These are phyloP conservation scores for Plectosphaerella sp. DNA, from an alignment of 2,329 filamentous ascomycete genomes.

Conservation along the genomic window DNA sequence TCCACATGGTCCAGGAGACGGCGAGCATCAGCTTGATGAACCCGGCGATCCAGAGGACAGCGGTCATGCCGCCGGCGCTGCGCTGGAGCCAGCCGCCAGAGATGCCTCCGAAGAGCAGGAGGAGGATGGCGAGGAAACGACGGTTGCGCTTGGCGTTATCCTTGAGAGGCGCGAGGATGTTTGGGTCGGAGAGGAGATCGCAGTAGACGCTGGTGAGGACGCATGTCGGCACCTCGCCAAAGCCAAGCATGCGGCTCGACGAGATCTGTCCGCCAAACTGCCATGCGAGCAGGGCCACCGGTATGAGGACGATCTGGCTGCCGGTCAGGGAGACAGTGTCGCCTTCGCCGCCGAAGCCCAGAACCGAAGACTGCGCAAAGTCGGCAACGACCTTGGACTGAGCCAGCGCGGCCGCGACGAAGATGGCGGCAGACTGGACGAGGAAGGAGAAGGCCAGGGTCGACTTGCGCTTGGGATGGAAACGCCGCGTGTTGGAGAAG, in stretches of 20 bases:
- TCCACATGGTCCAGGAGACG: slow-evolving; percentile 28
- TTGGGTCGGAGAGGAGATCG: slow-evolving; percentile 46
- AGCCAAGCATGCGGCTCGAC: slow-evolving; percentile 41
- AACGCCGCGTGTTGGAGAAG: slow-evolving; percentile 30
- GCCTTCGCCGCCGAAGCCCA: slow-evolving; percentile 6
- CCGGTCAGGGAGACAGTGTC: slow-evolving; percentile 10
- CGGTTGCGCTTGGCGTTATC: slow-evolving; percentile 47
- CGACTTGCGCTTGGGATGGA: slow-evolving; percentile 31
- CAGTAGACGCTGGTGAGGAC: slow-evolving; percentile 52
- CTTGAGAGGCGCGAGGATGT: slow-evolving; percentile 31
- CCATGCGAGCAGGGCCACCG: slow-evolving; percentile 44
- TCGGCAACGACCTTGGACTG: slow-evolving; percentile 40
- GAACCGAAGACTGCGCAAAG: slow-evolving; percentile 22
- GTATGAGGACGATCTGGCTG: slow-evolving; percentile 37
- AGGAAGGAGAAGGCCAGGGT: slow-evolving; percentile 45
- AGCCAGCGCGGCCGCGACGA: slow-evolving; percentile 47
- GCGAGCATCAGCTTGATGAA: slow-evolving; percentile 38
- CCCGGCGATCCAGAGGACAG: slow-evolving; percentile 39
- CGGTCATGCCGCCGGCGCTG: slow-evolving; percentile 31
- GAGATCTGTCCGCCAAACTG: slow-evolving; percentile 51
- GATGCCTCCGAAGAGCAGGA: slow-evolving; percentile 43
- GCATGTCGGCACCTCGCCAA: slow-evolving; percentile 49
- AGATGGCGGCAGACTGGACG: slow-evolving; percentile 44
- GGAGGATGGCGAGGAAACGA: slow-evolving; percentile 35
- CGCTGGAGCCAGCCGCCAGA: slow-evolving; percentile 43